Base-by-base conservation (phyloP, 108 stramenopile species). In the Aurantiochytrium sp. region DNA sequence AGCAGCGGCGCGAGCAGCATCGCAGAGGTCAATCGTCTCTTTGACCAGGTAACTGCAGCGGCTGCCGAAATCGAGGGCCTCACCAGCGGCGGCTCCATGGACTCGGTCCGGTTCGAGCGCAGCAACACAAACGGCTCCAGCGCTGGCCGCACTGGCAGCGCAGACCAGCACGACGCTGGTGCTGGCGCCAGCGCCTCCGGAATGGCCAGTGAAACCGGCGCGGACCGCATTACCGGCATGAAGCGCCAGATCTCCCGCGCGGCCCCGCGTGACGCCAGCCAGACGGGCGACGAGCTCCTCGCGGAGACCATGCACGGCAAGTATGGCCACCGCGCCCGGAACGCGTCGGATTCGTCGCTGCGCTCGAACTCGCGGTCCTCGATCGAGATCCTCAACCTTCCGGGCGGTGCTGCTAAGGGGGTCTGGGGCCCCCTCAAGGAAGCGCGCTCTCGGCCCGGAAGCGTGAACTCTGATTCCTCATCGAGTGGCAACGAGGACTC, bases 351-450 rank as follows among this genome's bases (percentile, higher is more conserved):
- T 21, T 41, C 73, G n/a, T 81, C 73, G 27, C 12, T 27, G 30
- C 2, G 45, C 6, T 81, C 73, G 30, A 48, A 48, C 42, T 81
- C 73, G 27, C 39, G 45, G 24, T 81, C 73, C 21, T 81, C 73
- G 42, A 81, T 81, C 73, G 73, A 81, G 30, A 24, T 81, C 15
- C 39, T 81, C 45, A 81, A 81, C 73, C 45, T 81, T 2, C 73
- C 73, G 0, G 73, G 73, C 30, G 59, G 53, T 12, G 68, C 73
- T 24, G 73, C 73, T 12, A 81, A 81, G 21, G 73, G 73, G 10
- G 73, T 81, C n/a, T 81, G 73, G 73, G 73, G 73, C 1, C 73
- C 73, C 10, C 45, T 81, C 42, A 81, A 81, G 73, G 73, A 81
- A 24, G 73, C 73, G n/a, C 21, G 59, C 15, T 65, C 59, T 2